Conservation (phyloP, 805 yeast species). For the Metschnikowia reukaufii region DNA sequence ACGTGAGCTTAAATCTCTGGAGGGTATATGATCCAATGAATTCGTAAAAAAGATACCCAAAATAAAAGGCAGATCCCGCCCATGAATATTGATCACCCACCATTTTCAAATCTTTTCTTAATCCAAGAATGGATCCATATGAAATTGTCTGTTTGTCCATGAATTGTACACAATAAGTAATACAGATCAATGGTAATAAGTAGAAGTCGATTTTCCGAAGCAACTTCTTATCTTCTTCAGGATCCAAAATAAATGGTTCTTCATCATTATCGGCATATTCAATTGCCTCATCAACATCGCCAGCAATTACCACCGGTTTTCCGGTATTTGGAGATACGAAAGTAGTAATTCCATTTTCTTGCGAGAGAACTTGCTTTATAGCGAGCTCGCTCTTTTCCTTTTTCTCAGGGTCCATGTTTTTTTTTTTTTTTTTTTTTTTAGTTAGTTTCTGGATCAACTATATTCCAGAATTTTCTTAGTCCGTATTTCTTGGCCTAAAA, state of each 20-base stretch:
- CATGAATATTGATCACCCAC: slow-evolving; percentile 31
- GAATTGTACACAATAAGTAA: slow-evolving; percentile 51
- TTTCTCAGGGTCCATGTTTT: slow-evolving; percentile 4
- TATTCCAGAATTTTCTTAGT: neutral
- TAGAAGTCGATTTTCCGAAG: slow-evolving; percentile 35
- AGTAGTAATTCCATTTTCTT: slow-evolving; percentile 16
- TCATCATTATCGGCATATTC: slow-evolving; percentile 33
- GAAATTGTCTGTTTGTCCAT: slow-evolving; percentile 60
- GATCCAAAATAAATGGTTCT: slow-evolving; percentile 28
- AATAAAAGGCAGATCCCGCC: slow-evolving; percentile 22
- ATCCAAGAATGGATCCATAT: slow-evolving; percentile 55
- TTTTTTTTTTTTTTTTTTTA: too few relatives aligned
- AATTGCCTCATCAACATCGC: slow-evolving; percentile 48
- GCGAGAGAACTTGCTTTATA: slow-evolving; percentile 6
- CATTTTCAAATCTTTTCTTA: slow-evolving; percentile 39
- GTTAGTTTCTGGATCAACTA: neutral
- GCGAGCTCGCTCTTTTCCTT: slow-evolving; percentile 1
- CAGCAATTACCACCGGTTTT: slow-evolving; percentile 26
- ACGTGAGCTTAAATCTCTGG: slow-evolving; percentile 10
- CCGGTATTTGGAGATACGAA: slow-evolving; percentile 19
- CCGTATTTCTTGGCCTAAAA: neutral
- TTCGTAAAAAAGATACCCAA: slow-evolving; percentile 14
- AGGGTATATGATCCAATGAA: slow-evolving; percentile 10
- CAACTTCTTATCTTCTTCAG: slow-evolving; percentile 34
- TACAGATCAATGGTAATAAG: slow-evolving; percentile 51